Conservation (phyloP, 345 rosid species). For the Gossypium stocksii region DNA sequence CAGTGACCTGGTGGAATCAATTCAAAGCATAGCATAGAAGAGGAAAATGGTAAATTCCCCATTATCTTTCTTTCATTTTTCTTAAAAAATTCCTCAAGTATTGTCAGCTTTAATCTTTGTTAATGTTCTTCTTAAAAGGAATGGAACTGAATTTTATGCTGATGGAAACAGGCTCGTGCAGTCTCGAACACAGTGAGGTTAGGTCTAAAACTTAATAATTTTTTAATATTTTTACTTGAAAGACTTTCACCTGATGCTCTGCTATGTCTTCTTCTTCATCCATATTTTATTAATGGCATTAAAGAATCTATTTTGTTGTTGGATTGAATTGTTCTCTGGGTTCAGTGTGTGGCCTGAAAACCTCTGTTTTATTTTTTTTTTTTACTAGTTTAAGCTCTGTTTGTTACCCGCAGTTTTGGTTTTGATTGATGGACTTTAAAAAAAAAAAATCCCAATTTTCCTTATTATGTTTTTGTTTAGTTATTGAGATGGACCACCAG, state of each 20-base stretch:
- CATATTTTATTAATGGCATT: background rate
- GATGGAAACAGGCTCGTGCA: conserved; percentile 29
- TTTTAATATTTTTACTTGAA: background rate
- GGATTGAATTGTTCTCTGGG: background rate
- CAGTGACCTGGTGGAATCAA: background rate
- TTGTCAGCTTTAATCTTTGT: background rate
- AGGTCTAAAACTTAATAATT: background rate
- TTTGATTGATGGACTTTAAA: background rate
- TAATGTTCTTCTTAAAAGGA: background rate
- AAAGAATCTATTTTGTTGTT: background rate
- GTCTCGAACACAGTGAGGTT: conserved; percentile 21
- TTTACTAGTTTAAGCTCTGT: background rate
- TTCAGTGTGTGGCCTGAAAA: background rate
- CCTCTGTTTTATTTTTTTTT: background rate
- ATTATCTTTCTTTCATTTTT: background rate
- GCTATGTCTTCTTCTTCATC: background rate
- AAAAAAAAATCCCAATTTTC: background rate
- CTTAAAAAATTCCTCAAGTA: background rate
- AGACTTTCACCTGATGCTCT: background rate
- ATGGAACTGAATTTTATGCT: conserved; percentile 15
- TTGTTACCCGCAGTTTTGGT: background rate
- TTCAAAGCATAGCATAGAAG: background rate
- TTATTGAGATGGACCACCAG: background rate
- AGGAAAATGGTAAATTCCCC: conserved; percentile 8
- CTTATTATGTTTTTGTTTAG: background rate